Base-by-base conservation (phyloP, 495 filamentous ascomycete species). In the Patellaria atrata region DNA sequence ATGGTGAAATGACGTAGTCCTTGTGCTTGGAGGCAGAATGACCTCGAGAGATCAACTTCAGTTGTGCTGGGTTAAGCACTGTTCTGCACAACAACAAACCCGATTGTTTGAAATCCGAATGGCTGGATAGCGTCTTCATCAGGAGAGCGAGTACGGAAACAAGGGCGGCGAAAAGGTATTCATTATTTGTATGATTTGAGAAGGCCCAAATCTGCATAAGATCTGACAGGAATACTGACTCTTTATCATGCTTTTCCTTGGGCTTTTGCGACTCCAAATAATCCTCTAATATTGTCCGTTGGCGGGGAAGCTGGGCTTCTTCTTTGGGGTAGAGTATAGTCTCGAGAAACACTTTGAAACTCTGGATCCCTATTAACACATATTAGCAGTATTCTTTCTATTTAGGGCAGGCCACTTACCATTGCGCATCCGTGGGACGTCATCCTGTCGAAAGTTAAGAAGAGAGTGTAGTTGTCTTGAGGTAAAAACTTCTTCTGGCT, bases 1-100 rank as follows among this genome's bases (percentile, higher is more conserved):
- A 80, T 0, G 85, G 82, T 2, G 79, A 84, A 40, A 94, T 85
- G 25, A 92, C 60, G 58, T 79, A 79, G 22, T 86, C 78, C 47
- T 87, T 92, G 2, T 67, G 61, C 50, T 78, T 82, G 2, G 71
- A 68, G 3, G 79, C 73, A 2, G 73, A 75, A 34, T 92, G 51
- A 28, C 76, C 79, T 36, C 74, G 70, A 22, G 75, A 70, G 21
- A 93, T 62, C 8, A 87, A 61, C 38, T 77, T 72, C 29, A 79
- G 60, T 35, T 86, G 77, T 5, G 73, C 69, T 45, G 74, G 76
- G 37, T 79, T 73, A 23, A 93, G 54, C 19, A 92, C 51, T 25
- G 75, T 72, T 40, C 76, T 72, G 59, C 82, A 80, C 17, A 93
- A 60, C 3, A 68, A 67, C 5, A 79, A 53, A 3, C 82, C 84